phyloP scores from a whole-genome alignment of 2,329 filamentous ascomycete genomes.

The Chrysoporthe austroafricana region DNA sequence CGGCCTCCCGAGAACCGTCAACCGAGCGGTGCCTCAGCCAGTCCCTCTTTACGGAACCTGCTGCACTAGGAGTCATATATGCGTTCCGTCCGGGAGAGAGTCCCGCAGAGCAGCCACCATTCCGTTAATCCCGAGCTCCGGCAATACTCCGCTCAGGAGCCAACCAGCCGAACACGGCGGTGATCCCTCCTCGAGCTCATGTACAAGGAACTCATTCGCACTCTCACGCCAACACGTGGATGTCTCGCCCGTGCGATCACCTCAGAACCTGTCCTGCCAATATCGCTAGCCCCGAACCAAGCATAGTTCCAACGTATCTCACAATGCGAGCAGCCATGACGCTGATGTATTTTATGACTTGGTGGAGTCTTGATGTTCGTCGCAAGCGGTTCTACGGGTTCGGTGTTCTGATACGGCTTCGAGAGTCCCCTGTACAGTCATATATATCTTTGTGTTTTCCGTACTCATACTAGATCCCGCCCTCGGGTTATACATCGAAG shows the following conservation, averaged over 20 bases:
- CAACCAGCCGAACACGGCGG: too few relatives aligned
- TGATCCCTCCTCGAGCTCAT: too few relatives aligned
- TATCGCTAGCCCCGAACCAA: not conserved
- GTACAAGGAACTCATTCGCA: not conserved
- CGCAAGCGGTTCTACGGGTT: not conserved
- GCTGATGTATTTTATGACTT: not conserved
- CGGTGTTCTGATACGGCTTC: not conserved
- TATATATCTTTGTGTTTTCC: not conserved
- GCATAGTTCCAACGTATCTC: not conserved
- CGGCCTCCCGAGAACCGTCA: slow-evolving; percentile 47
- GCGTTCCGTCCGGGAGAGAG: too few relatives aligned
- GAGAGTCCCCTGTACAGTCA: slow-evolving; percentile 21
- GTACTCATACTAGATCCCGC: slow-evolving; percentile 13
- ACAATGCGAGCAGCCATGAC: not conserved
- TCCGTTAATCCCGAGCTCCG: too few relatives aligned
- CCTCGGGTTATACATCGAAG: slow-evolving; percentile 4
- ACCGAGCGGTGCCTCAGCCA: slow-evolving; percentile 73
- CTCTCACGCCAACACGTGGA: not conserved
- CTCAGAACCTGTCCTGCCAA: not conserved
- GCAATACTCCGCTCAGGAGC: too few relatives aligned
- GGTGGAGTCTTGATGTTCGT: not conserved
- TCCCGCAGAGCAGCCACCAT: too few relatives aligned
- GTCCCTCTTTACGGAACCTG: slow-evolving; percentile 74
- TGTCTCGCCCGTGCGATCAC: not conserved
- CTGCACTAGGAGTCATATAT: slow-evolving; percentile 54